Base-by-base conservation (phyloP, 345 rosid genomes). In the Dipteronia dyeriana region DNA sequence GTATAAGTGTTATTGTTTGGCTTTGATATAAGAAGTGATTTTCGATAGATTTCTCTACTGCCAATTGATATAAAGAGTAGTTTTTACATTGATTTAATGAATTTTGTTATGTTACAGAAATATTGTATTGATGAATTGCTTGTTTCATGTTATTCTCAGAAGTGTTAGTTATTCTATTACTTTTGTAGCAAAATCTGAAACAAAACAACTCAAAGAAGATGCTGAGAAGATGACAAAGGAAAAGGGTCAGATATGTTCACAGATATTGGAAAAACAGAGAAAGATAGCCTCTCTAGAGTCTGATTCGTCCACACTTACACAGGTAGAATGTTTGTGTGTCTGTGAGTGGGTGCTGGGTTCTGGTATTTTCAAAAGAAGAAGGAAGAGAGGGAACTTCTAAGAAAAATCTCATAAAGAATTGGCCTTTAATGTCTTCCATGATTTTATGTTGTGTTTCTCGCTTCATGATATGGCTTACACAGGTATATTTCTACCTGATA, bases 391-490 rank as follows among this genome's bases (percentile, higher is more conserved):
- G 76, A 19, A 31, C 86, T 80, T 72, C 81, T 14, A 77, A 68
- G 49, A 76, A 79, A 51, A 86, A 89, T 49, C 92, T 96, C 19
- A 17, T 87, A 39, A 85, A 57, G 79, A 96, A 94, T 80, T 96
- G 97, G 98, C 98, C 99, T 76, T 82, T 94, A 11, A 82, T 96
- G 84, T 96, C 99, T 64, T 89, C 99, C 29, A 89, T 94, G 59
- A 81, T 94, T 10, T 97, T 92, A 63, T 94, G 94, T 70, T 94
- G 94, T 43, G 70, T 92, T 80, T 94, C 84, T 89, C 98, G 10
- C 95, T 96, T 64, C 95, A 91, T 71, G 97, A 96, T 75, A 94
- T 96, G 98, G 97, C 98, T 78, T 96, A 94, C 84, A 68, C 95
- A 1, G 97, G 92, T 34, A 34, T 16, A 2, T 31, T 65, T 80